These are phyloP conservation scores for Tagetes patula DNA, from an alignment of 129 eudicot species.

Conservation along the genomic window DNA sequence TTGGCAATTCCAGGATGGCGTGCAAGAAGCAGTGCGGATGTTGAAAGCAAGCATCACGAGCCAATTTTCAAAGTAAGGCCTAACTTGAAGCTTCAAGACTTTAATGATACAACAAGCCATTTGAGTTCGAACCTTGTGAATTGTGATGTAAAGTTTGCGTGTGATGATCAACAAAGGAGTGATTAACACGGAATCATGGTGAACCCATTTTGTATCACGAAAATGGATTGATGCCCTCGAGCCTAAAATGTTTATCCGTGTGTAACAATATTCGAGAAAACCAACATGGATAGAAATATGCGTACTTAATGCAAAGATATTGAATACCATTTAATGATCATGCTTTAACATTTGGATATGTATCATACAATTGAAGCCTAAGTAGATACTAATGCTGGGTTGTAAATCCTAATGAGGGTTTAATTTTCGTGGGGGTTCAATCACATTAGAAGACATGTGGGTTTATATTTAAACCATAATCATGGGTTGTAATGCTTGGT, in stretches of 20 bases:
- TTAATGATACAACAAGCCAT: background rate
- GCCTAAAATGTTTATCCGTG: background rate
- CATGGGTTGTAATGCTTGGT: no score
- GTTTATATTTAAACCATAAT: no score
- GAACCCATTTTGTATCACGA: no score
- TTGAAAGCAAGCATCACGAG: conserved; percentile 41
- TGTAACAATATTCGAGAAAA: background rate
- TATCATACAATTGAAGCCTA: no score
- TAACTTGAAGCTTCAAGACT: conserved; percentile 10
- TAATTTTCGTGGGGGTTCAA: no score
- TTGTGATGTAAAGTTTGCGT: background rate
- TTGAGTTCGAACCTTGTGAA: conserved; percentile 2
- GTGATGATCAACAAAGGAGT: background rate
- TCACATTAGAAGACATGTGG: no score
- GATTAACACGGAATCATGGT: no score
- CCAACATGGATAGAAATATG: background rate
- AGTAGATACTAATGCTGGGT: no score
- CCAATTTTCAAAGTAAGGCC: background rate
- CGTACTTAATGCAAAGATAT: background rate
- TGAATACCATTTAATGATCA: no score
- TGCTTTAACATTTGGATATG: no score
- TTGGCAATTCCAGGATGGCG: conserved; percentile 62
- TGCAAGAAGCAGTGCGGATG: conserved; percentile 56
- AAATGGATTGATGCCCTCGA: no score
- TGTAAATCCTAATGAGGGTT: no score